Base-by-base conservation (phyloP, 192 early-diverging fungal species). In the Fimicolochytrium jonesii region DNA sequence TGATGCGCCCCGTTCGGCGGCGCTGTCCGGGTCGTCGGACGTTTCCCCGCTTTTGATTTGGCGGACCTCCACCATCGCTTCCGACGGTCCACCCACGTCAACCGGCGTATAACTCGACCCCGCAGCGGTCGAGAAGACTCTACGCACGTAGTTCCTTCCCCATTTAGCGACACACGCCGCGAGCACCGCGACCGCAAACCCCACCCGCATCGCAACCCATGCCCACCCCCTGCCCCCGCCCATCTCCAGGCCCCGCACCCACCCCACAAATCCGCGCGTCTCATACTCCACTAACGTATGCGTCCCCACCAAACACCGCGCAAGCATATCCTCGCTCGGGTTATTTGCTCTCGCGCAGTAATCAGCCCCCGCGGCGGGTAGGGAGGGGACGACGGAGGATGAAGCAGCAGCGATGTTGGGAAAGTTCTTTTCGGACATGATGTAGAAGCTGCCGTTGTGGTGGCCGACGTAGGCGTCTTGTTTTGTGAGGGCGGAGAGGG, bases 371-470 rank as follows among this genome's bases (percentile, higher is more conserved):
- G 53, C 49, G 33, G 55, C 47, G 29, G 51, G 61, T 34, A 46
- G 55, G 15, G 56, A 26, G 17, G 50, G 66, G 20, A 57, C n/a
- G 4, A 50, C 23, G n/a, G 42, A 39, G 10, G 46, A 28, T 0
- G 55, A 48, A 17, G 61, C 56, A 4, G 28, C 36, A n/a, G 32
- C 37, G 22, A 77, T 64, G 42, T 64, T 48, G 10, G 86, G 86
- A 42, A 86, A 89, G 59, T 87, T 81, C 28, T 87, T 77, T 18
- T 70, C 55, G 0, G 88, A 86, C 30, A 92, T 70, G 17, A 85
- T 72, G 74, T 87, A 92, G 11, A 89, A 77, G 22, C 74, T 84
- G 59, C 86, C 87, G 23, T 82, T 69, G 26, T 84, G 66, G 22
- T 66, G 56, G 22, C 88, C 87, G 6, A 92, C 78, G 58, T 86